These are phyloP conservation scores for Vaccinium darrowii DNA, from an alignment of 148 eudicot species.

Conservation along the genomic window DNA sequence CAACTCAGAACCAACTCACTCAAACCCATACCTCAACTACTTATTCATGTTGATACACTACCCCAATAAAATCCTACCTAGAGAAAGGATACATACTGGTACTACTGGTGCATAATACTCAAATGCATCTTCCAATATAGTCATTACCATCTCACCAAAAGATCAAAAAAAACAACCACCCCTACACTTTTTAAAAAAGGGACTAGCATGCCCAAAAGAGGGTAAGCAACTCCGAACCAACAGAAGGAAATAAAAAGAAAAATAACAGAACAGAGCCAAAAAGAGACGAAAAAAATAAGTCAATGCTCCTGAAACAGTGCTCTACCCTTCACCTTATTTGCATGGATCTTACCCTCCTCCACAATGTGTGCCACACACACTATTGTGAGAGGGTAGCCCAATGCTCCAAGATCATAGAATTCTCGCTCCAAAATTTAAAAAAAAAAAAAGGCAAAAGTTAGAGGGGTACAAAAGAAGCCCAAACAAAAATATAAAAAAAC, in stretches of 20 bases:
- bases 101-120: no score
- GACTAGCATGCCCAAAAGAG: background rate
- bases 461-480: background rate
- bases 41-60: no score
- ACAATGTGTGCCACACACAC: background rate
- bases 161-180: background rate
- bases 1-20: no score
- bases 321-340: background rate
- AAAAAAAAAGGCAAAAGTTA: background rate
- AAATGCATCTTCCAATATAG: background rate
- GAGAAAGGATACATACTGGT: no score
- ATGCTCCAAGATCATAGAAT: background rate
- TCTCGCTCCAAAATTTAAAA: background rate
- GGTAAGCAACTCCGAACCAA: background rate
- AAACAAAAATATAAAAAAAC: background rate
- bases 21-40: no score
- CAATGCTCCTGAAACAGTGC: background rate
- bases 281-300: background rate
- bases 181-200: background rate
- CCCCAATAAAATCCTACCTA: no score
- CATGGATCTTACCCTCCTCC: background rate
- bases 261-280: background rate
- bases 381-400: background rate
- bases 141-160: background rate
- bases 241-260: no score